Base-by-base conservation (phyloP, 2,329 filamentous ascomycete species). In the Aspergillus sp. region DNA sequence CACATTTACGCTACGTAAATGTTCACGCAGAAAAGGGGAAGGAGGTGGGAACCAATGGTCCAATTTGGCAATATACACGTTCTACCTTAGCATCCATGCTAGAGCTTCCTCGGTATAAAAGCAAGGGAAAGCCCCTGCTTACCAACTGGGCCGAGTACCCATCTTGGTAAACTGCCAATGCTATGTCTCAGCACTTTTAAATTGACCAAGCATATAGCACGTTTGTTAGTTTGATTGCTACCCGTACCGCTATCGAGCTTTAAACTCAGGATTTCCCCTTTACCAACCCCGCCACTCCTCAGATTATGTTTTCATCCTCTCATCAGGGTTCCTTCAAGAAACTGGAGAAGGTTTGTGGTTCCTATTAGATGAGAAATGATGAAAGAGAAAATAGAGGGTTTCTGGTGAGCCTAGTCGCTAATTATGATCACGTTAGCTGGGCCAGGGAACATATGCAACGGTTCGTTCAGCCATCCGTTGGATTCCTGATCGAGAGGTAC, bases 361-460 rank as follows among this genome's bases (percentile, higher is more conserved):
- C 23, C 28, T 30, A 15, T 50, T 5, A 12, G 9, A 12, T 5
- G 25, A 19, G 23, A 45, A 9, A 45, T 49, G 17, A n/a, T 8
- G 25, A 50, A 50, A 15, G 8, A 50, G 19, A 6, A 32, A 12
- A 17, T 12, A 2, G 21, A 17, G n/a, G 25, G n/a, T 30, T 10
- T 17, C 30, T 30, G 15, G n/a, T 8, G n/a, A n/a, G 9, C 47
- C 25, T 8, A 50, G 47, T 50, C 47, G 25, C 47, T 50, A 30
- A 50, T 23, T 12, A 32, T 32, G 47, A 15, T 50, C 47, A 32
- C 47, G 17, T n/a, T 28, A 50, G 47, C 25, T 50, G 47, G 47
- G 47, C n/a, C 47, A 50, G n/a, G 47, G 47, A n/a, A 50, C 47
- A 32, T 50, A 50, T 50, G 47, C 47, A 50, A 50, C 47, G 47